phyloP scores from a whole-genome alignment of 768 basidiomycete genomes.

The Roridomyces roridus region DNA sequence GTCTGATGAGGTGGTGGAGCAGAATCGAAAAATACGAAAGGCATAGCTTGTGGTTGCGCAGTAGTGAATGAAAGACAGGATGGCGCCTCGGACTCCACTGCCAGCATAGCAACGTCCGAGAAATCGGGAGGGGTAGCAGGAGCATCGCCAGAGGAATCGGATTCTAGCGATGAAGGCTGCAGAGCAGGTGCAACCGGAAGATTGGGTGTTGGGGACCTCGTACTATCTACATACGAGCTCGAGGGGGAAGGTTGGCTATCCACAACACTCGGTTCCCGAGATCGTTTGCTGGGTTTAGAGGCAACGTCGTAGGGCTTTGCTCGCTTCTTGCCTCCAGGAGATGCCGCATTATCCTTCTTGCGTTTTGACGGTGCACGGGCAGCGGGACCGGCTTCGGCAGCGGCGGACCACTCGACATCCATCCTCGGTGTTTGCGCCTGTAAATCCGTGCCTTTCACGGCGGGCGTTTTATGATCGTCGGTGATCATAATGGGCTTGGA shows the following conservation, averaged over 20 bases:
- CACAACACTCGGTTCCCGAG: constrained; percentile 59
- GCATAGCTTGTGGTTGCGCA: constrained; percentile 46
- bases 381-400: constrained; percentile 36
- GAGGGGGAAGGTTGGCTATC: constrained; percentile 33
- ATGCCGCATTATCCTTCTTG: constrained; percentile 44
- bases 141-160: constrained; percentile 54
- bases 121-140: constrained; percentile 51
- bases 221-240: constrained; percentile 19
- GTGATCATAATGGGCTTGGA: constrained; percentile 98
- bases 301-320: constrained; percentile 73
- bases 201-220: constrained; percentile 33
- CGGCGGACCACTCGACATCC: constrained; percentile 57
- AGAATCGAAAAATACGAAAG: constrained; percentile 68
- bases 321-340: constrained; percentile 55
- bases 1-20: constrained; percentile 49
- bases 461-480: constrained; percentile 91
- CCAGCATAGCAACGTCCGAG: constrained; percentile 47
- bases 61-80: constrained; percentile 15
- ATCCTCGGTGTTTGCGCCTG: constrained; percentile 38
- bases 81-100: constrained; percentile 31
- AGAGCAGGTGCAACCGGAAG: constrained; percentile 35
- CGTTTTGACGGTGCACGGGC: constrained; percentile 45
- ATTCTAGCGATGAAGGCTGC: constrained; percentile 45
- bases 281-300: constrained; percentile 49
- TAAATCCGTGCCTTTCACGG: constrained; percentile 35